Conservation (phyloP, 768 basidiomycete species). For the Suillus bovinus region DNA sequence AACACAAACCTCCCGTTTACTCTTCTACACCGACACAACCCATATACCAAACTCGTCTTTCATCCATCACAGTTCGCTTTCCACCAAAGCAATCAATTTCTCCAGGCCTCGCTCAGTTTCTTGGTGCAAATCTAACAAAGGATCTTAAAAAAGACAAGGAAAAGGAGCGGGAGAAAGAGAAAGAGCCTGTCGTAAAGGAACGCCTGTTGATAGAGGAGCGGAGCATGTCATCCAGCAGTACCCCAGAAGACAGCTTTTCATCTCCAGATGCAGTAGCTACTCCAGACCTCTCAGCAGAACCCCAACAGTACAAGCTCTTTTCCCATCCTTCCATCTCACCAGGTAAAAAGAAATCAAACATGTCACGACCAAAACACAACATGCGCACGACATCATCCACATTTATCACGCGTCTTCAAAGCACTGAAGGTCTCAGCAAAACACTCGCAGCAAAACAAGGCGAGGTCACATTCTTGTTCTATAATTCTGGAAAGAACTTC, state of each 20-base stretch:
- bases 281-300: conserved; percentile 35
- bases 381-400: conserved; percentile 89
- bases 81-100: conserved; percentile 54
- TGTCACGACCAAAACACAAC: conserved; percentile 83
- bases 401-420: conserved; percentile 87
- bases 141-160: conserved; percentile 62
- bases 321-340: conserved; percentile 44
- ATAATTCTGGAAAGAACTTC: conserved; percentile 82
- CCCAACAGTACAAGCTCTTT: conserved; percentile 57
- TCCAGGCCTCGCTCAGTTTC: conserved; percentile 68
- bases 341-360: conserved; percentile 61
- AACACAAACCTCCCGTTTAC: conserved; percentile 66
- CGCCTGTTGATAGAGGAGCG: conserved; percentile 49
- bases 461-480: conserved; percentile 85
- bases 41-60: conserved; percentile 61
- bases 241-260: conserved; percentile 57
- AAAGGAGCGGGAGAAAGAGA: conserved; percentile 37
- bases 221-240: conserved; percentile 83
- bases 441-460: conserved; percentile 75
- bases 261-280: conserved; percentile 38
- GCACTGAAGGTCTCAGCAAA: conserved; percentile 72
- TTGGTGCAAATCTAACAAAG: conserved; percentile 57
- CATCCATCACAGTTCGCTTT: conserved; percentile 63
- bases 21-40: conserved; percentile 32
- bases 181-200: conserved; percentile 43